phyloP scores from a whole-genome alignment of 1,284 basidiomycete species.

The Irpex sp. region DNA sequence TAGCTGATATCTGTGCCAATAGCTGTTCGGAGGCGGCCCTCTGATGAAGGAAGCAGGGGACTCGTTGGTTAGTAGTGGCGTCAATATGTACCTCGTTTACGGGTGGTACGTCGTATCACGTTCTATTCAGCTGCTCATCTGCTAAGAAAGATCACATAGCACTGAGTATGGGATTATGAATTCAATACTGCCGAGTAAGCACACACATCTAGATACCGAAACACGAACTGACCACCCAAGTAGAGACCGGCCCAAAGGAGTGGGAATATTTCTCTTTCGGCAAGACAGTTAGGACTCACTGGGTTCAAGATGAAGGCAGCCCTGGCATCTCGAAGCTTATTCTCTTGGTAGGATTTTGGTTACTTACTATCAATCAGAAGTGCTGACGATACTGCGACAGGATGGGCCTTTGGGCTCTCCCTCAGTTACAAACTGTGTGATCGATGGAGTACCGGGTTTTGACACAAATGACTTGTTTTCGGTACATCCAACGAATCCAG shows the following conservation, averaged over 20 bases:
- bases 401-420: background rate
- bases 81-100: slow-evolving; percentile 14
- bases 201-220: slow-evolving; percentile 8
- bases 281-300: slow-evolving; percentile 10
- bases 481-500: slow-evolving; percentile 41
- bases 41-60: slow-evolving; percentile 19
- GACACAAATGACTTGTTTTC: slow-evolving; percentile 40
- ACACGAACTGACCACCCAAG: slow-evolving; percentile 7
- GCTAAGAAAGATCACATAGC: background rate
- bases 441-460: slow-evolving; percentile 31
- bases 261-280: slow-evolving; percentile 26
- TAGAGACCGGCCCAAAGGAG: slow-evolving; percentile 12
- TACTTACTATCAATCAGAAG: background rate
- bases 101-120: slow-evolving; percentile 13
- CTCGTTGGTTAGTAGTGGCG: slow-evolving; percentile 10
- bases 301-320: slow-evolving; percentile 17
- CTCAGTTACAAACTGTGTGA: slow-evolving; percentile 24
- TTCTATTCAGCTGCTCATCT: background rate
- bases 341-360: slow-evolving; percentile 15
- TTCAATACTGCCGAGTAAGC: slow-evolving; percentile 19
- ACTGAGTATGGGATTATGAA: slow-evolving; percentile 19
- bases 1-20: background rate
- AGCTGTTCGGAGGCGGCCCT: slow-evolving; percentile 19
- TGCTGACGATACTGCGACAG: background rate
- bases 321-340: slow-evolving; percentile 23